Evolutionary conservation across 768 basidiomycete genomes (phyloP).

Genomic region (Tylopilus subfusipes): DNA sequence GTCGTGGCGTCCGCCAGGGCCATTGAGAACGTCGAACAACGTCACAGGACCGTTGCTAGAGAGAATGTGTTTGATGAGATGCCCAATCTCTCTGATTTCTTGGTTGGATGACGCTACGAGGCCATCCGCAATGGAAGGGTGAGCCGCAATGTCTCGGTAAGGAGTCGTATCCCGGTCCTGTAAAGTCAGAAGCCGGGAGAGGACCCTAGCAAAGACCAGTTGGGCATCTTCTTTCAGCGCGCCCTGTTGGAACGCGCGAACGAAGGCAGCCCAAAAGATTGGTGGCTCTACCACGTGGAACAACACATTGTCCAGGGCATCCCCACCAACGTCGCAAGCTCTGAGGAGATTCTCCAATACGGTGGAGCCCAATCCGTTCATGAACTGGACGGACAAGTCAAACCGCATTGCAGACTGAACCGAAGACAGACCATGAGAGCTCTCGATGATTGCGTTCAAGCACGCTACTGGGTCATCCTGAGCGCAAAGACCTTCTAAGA

Average conservation of each 20-base stretch:
- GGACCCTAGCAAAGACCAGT: conserved; percentile 43
- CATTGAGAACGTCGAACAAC: no score
- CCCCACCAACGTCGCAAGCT: conserved; percentile 41
- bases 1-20: no score
- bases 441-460: conserved; percentile 36
- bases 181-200: no score
- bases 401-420: conserved; percentile 40
- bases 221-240: conserved; percentile 35
- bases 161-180: no score
- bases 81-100: no score
- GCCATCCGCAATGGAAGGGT: no score
- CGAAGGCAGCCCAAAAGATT: conserved; percentile 44
- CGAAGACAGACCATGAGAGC: conserved; percentile 35
- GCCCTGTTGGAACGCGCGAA: conserved; percentile 30
- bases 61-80: no score
- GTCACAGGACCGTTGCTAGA: no score
- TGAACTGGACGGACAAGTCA: conserved; percentile 36
- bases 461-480: conserved; percentile 31
- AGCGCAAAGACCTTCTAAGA: conserved; percentile 41
- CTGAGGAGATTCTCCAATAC: conserved; percentile 40
- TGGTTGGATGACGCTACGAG: no score
- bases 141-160: no score
- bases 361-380: conserved; percentile 40
- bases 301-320: conserved; percentile 39
- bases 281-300: conserved; percentile 46